Conservation (phyloP, 257 asterid genomes). For the Solanum chilense region DNA sequence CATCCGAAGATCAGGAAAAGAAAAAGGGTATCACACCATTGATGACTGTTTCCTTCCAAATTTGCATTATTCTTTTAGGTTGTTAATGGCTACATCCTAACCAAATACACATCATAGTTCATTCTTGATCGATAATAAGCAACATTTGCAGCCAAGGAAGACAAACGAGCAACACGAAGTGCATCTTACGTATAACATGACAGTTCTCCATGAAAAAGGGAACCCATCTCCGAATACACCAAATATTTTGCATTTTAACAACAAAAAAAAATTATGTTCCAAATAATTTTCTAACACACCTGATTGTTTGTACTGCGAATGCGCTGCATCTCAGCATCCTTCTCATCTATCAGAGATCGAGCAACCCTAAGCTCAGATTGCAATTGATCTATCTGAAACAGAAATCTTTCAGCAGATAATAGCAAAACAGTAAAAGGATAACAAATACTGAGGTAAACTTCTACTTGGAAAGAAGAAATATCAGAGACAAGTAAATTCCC, state of each 20-base stretch:
- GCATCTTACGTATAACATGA: neutral
- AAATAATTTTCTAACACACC: conserved; percentile 19
- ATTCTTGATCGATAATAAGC: neutral
- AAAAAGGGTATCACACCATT: neutral
- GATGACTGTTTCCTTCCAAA: neutral
- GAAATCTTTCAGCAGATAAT: neutral
- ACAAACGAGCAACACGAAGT: neutral
- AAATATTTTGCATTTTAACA: neutral
- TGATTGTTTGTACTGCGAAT: conserved; percentile 71
- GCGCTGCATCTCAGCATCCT: conserved; percentile 74
- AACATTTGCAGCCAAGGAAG: neutral
- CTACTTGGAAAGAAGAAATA: neutral
- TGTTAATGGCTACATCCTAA: neutral
- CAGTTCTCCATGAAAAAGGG: neutral
- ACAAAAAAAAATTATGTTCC: neutral
- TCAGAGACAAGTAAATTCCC: neutral
- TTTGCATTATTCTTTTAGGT: neutral
- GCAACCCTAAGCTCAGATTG: conserved; percentile 93
- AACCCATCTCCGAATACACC: neutral
- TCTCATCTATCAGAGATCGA: conserved; percentile 85
- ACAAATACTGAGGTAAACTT: neutral
- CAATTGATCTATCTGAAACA: conserved; percentile 74
- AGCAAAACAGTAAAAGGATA: neutral
- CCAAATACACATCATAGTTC: neutral
- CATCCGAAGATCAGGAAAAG: neutral